Conservation (phyloP, 768 basidiomycete species). For the Lentinula edodes region DNA sequence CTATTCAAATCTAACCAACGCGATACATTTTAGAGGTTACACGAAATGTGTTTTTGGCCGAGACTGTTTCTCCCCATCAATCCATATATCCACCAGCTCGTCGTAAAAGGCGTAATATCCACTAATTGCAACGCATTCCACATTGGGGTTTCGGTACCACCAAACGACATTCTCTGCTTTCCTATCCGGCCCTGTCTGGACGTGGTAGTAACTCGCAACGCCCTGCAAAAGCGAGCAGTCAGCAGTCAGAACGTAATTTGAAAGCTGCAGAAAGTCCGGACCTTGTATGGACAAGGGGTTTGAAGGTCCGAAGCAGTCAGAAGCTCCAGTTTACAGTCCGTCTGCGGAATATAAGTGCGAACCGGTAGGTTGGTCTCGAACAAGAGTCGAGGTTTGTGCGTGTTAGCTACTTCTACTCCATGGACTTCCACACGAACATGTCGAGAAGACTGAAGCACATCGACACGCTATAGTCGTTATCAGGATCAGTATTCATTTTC, state of each 20-base stretch:
- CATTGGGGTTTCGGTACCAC: constrained; percentile 54
- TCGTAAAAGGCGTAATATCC: constrained; percentile 59
- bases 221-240: constrained; percentile 32
- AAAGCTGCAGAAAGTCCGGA: constrained; percentile 12
- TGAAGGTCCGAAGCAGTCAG: constrained; percentile 40
- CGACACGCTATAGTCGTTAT: constrained; percentile 41
- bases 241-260: background rate
- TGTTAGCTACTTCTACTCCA: constrained; percentile 60
- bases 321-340: constrained; percentile 46
- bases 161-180: constrained; percentile 48
- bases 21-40: background rate
- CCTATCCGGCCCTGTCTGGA: constrained; percentile 39
- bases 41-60: constrained; percentile 18
- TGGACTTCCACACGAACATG: constrained; percentile 55
- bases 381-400: constrained; percentile 45
- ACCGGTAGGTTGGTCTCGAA: constrained; percentile 54
- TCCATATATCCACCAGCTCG: constrained; percentile 61
- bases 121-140: constrained; percentile 43
- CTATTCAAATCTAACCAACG: background rate
- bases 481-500: background rate
- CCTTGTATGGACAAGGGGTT: constrained; percentile 63
- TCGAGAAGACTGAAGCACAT: constrained; percentile 54
- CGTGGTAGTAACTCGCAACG: constrained; percentile 50
- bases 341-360: constrained; percentile 58
- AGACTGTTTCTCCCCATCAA: constrained; percentile 51